phyloP scores from a whole-genome alignment of 352 stramenopile species.

The Sclerospora graminicola region DNA sequence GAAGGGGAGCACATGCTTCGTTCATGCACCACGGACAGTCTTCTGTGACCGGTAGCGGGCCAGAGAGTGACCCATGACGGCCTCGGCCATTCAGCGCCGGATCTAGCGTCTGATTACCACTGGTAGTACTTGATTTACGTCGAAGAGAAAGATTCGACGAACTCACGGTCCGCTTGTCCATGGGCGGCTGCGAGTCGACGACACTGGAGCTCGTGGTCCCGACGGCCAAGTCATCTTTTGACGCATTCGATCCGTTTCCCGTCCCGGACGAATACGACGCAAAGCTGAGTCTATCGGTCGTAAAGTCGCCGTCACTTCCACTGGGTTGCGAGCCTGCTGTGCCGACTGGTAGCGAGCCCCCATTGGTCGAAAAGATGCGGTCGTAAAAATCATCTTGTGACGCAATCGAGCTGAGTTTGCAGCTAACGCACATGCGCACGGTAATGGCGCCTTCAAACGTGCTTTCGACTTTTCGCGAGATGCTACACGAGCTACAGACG shows the following conservation, averaged over 20 bases:
- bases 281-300: conserved; percentile 35
- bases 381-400: conserved; percentile 75
- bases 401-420: conserved; percentile 63
- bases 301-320: conserved; percentile 26
- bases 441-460: conserved; percentile 42
- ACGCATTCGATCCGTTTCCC: conserved; percentile 25
- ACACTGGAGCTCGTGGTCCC: neutral
- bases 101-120: conserved; percentile 12
- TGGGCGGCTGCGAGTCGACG: conserved; percentile 8
- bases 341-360: conserved; percentile 3
- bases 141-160: conserved; percentile 27
- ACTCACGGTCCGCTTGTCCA: conserved; percentile 30
- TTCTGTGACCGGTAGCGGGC: conserved; percentile 9
- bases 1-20: conserved; percentile 49
- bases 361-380: conserved; percentile 56
- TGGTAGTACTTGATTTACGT: conserved; percentile 50
- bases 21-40: conserved; percentile 57
- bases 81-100: conserved; percentile 5
- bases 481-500: conserved; percentile 75
- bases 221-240: conserved; percentile 1
- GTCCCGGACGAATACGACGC: conserved; percentile 30
- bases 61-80: conserved; percentile 14
- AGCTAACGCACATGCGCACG: conserved; percentile 71
- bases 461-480: conserved; percentile 51
- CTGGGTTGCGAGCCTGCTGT: conserved; percentile 17